Conservation (phyloP, 164 flowering plant genomes). For the Umbellularia californica region DNA sequence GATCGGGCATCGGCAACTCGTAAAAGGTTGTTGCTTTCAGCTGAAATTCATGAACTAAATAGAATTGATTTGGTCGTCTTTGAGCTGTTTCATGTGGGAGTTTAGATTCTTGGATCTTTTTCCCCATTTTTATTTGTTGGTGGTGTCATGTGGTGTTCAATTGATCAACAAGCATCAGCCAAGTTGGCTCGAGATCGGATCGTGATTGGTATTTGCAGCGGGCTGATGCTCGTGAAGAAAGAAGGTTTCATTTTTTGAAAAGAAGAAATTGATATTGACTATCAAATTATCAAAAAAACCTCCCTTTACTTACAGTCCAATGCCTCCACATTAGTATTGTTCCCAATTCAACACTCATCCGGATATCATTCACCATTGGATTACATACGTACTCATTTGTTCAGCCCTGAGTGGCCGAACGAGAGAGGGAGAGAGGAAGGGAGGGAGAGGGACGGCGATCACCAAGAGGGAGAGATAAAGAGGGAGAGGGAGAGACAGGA, state of each 20-base stretch:
- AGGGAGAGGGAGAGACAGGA: no score
- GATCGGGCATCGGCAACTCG: constrained; percentile 80
- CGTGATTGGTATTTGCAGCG: constrained; percentile 83
- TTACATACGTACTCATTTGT: no score
- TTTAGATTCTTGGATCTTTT: neutral
- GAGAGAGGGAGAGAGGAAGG: no score
- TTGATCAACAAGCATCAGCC: constrained; percentile 48
- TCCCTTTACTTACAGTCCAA: no score
- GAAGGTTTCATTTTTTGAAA: neutral
- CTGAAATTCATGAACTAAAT: neutral
- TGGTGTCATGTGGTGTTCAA: neutral
- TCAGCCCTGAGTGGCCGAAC: no score
- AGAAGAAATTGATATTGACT: no score
- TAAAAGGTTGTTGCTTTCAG: constrained; percentile 42
- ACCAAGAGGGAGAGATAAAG: no score
- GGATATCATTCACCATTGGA: no score
- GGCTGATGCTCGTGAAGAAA: constrained; percentile 77
- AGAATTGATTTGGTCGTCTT: neutral
- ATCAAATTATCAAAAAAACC: no score
- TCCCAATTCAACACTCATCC: no score
- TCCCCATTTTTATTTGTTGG: neutral
- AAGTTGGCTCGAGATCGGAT: constrained; percentile 63
- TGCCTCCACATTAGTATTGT: no score
- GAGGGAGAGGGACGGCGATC: no score
- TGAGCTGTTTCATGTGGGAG: neutral